Evolutionary conservation across 108 stramenopile species (phyloP), one percentile per base, ranked within the genome.

Genomic region (Skeletonema marinoi): DNA sequence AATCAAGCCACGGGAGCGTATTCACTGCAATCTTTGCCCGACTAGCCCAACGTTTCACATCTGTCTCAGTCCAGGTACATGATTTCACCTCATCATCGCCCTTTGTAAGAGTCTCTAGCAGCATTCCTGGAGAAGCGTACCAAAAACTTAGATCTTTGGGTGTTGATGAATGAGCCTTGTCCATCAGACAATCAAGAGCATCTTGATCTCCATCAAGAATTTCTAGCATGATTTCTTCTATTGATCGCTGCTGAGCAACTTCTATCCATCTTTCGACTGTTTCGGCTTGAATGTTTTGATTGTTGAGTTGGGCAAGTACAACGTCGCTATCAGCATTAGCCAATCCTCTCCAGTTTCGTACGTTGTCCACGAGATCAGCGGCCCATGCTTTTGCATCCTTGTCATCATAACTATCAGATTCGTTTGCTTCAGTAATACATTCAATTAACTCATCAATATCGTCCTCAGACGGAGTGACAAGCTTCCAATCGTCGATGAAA

Each of bases 151-250:
- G 82, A 79, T 93, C 92, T 69, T 92, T 88, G 8, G 92, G 95
- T 9, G 87, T 90, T 21, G 83, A 83, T 50, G 87, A 89, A 32
- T 67, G 62, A 4, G 91, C 90, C 62, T 84, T 59, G 7, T 86
- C 82, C 12, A 39, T 56, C 66, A 96, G 73, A 13, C 81, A 38
- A 58, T 88, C 86, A 1, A 87, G 78, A 6, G 86, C 89, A 54
- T 84, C 83, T 36, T 92, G 65, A 78, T 88, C 85, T 58, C 80
- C 81, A 70, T 93, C 95, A 56, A 93, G 87, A 67, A 93, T 85
- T 68, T 93, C 91, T 32, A 96, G 82, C 78, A 93, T 93, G 60
- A 96, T 92, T 66, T 96, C 95, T 36, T 88, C 90, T 14, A 93
- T 70, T 17, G 89, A 87, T 69, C 84, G 71, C 31, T 68, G 17